Evolutionary conservation across 768 basidiomycete genomes (phyloP), one percentile per base, ranked within the genome.

Genomic region (Coprinopsis marcescibilis): DNA sequence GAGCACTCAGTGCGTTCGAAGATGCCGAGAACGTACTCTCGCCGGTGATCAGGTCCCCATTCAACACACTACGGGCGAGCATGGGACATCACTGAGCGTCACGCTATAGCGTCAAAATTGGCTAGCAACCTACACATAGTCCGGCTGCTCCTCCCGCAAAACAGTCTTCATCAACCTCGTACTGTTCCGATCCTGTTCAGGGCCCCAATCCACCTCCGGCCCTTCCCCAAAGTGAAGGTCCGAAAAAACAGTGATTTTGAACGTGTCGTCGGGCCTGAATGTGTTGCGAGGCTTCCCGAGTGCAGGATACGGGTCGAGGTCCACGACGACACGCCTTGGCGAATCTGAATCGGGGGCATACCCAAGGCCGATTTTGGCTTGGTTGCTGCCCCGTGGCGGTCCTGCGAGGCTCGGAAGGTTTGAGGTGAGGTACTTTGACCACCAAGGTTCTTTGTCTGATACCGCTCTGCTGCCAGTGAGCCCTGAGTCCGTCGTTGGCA

Each of bases 171-270:
- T 83, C 48, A 89, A 57, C 3, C 63, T 63, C 8, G 70, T 71
- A 49, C 81, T 86, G 34, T 83, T 81, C 20, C 65, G 59, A 50
- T 89, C 86, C 54, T 88, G 82, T 52, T 72, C 65, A 15, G 79
- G 78, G 0, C 85, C 84, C 78, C 81, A 83, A 6, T 50, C 60
- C 44, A 80, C 80, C 77, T 80, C 82, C 6, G 83, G 81, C 53
- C 85, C 81, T 62, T 88, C 85, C 21, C 86, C 85, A 50, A 73
- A 86, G 57, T 88, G 85, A 24, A 87, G 61, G 54, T 89, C 86
- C 5, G 83, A 84, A 59, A 88, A 85, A 4, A 86, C 70, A 12
- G 78, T 82, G 37, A 89, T 54, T 61, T 84, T 86, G 71, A 89
- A 84, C 1, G 76, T 76, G 2, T 78, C 80, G 57, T 83, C 74